These are phyloP conservation scores for Colletotrichum destructivum DNA, from an alignment of 2,329 filamentous ascomycete species.

Conservation along the genomic window DNA sequence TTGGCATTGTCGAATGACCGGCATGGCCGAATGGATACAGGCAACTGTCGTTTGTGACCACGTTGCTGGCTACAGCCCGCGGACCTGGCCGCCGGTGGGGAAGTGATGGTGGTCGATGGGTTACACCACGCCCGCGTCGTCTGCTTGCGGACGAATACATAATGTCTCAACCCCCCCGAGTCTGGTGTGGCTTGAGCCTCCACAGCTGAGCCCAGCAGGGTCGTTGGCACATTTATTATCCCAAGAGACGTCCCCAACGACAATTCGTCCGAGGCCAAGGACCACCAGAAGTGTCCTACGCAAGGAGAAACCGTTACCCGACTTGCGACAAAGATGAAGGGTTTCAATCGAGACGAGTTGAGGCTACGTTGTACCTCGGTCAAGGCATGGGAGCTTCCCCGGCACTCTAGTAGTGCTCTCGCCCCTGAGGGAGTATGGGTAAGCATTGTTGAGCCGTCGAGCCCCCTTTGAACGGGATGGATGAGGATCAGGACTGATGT, in stretches of 20 bases:
- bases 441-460: constrained; percentile 27
- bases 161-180: constrained; percentile 26
- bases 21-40: constrained; percentile 3
- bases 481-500: neutral
- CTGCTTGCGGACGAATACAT: constrained; percentile 35
- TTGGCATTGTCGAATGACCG: neutral
- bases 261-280: constrained; percentile 3
- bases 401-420: constrained; percentile 62
- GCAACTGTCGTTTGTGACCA: constrained; percentile 10
- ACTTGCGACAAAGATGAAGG: constrained; percentile 43
- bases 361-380: constrained; percentile 57
- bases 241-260: neutral
- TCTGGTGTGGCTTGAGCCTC: neutral
- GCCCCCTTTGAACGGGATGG: neutral
- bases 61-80: neutral
- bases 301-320: neutral
- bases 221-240: constrained; percentile 1
- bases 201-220: constrained; percentile 8
- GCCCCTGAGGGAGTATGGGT: constrained; percentile 61
- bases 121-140: constrained; percentile 14
- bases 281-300: neutral
- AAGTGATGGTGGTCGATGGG: constrained; percentile 16
- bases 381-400: constrained; percentile 63
- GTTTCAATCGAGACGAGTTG: constrained; percentile 46
- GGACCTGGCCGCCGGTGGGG: neutral